Base-by-base conservation (phyloP, 306 rosid genomes). In the Begonia masoniana region DNA sequence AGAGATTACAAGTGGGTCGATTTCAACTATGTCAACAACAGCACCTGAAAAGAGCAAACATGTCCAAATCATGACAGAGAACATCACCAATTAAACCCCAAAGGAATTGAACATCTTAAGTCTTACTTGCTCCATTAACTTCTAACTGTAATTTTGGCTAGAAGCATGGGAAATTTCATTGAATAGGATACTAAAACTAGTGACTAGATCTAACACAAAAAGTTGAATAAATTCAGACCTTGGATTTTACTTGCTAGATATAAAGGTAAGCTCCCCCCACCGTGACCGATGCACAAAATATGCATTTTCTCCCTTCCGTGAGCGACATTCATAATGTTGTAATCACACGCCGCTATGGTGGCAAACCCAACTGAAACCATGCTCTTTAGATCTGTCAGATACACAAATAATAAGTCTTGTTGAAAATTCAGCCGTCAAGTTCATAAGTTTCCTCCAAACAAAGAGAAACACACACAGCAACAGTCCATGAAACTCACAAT, bases 261-360 rank as follows among this genome's bases (percentile, higher is more conserved):
- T 57, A 91, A 71, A 8, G 97, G 94, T 59, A 85, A 73, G 71
- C 96, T 83, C 57, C 97, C 97, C 23, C 97, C 97, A 59, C 97
- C 97, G 60, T 91, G 96, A 19, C 96, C 97, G 13, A 91, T 82
- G 76, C 96, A 85, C 64, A 91, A 69, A 58, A 85, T 79, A 51
- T 60, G 71, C 83, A 85, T 73, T 19, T 55, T 66, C 62, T 85
- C 72, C 53, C 67, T 72, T 65, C 96, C 97, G 14, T 62, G 74
- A 50, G 67, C 63, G 9, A 69, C 75, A 16, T 76, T 58, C 66
- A 19, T 62, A 14, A 91, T 68, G 71, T 83, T 80, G 70, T 76
- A 85, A 62, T 77, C 57, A 73, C 84, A 81, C 36, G 92, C 85
- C 64, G 94, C 87, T 31, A 85, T 43, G 10, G 84, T 55, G 51